These are phyloP conservation scores for Trichosporon sp. DNA, from an alignment of 1,284 basidiomycete species.

Conservation along the genomic window DNA sequence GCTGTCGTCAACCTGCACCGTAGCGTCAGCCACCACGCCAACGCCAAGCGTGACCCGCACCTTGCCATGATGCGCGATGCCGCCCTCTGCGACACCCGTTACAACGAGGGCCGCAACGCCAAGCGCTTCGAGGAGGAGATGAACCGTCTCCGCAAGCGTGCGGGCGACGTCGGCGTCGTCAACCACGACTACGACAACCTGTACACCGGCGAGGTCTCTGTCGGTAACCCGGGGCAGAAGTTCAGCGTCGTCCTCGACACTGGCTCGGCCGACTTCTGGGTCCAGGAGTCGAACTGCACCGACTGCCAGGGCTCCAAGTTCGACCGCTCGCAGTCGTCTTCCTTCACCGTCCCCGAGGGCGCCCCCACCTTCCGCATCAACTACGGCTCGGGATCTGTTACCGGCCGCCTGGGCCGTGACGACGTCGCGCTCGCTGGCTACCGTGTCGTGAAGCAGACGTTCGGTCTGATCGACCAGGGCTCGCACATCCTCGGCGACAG, in stretches of 20 bases:
- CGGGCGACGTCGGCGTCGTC: constrained; percentile 3
- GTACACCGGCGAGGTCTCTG: constrained; percentile 40
- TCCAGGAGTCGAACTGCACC: constrained; percentile 34
- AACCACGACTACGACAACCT: constrained; percentile 46
- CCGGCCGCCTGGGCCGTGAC: constrained; percentile 66
- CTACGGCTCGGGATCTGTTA: constrained; percentile 60
- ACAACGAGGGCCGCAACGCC: constrained; percentile 29
- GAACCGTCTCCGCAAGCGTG: background rate
- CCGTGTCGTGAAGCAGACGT: constrained; percentile 61
- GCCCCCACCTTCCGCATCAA: constrained; percentile 33
- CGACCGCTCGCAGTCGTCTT: constrained; percentile 14
- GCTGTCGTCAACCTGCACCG: constrained; percentile 12
- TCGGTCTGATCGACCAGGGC: constrained; percentile 51
- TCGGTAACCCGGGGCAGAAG: constrained; percentile 50
- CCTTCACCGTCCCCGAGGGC: constrained; percentile 20
- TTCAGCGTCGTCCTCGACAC: constrained; percentile 58
- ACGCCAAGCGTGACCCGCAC: constrained; percentile 22
- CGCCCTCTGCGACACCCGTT: constrained; percentile 33
- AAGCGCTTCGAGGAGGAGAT: constrained; percentile 13
- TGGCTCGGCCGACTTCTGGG: constrained; percentile 55
- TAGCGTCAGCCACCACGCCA: constrained; percentile 13
- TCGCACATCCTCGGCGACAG: constrained; percentile 42
- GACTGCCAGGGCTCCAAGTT: constrained; percentile 19
- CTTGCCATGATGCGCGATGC: constrained; percentile 33
- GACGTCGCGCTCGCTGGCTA: constrained; percentile 75